These are phyloP conservation scores for Lycium barbarum DNA, from an alignment of 257 asterid genomes.

Conservation along the genomic window DNA sequence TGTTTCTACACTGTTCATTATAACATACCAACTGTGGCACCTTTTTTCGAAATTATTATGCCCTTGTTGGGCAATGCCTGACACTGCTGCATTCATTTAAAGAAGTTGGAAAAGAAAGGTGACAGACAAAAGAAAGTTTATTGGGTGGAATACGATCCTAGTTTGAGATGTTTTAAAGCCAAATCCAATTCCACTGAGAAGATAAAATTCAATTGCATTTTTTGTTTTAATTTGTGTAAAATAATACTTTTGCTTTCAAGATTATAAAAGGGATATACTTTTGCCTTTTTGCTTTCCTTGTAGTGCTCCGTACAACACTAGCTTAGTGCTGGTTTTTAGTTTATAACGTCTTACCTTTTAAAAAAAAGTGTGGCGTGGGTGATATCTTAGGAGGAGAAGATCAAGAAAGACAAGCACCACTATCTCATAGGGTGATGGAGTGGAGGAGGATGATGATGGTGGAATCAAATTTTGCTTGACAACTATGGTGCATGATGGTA, in stretches of 20 bases:
- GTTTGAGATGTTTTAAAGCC: neutral
- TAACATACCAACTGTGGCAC: neutral
- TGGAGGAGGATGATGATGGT: neutral
- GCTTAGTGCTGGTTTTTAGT: neutral
- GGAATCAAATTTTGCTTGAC: neutral
- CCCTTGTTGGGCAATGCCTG: conserved; percentile 1
- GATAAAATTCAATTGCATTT: neutral
- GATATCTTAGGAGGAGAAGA: neutral
- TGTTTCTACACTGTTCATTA: neutral
- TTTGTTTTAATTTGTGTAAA: neutral
- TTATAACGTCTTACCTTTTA: neutral
- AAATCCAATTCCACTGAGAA: neutral
- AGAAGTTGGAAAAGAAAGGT: neutral
- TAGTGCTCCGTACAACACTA: neutral
- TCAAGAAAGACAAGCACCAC: neutral
- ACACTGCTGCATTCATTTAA: neutral
- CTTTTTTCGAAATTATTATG: neutral
- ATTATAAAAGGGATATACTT: neutral
- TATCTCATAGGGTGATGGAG: neutral
- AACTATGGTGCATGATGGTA: neutral
- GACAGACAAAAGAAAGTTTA: neutral
- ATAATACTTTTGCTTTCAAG: neutral
- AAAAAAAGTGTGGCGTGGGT: neutral
- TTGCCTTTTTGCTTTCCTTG: neutral
- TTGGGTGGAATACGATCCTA: neutral